Evolutionary conservation across 306 rosid genomes (phyloP).

Genomic region (Trifolium dubium): DNA sequence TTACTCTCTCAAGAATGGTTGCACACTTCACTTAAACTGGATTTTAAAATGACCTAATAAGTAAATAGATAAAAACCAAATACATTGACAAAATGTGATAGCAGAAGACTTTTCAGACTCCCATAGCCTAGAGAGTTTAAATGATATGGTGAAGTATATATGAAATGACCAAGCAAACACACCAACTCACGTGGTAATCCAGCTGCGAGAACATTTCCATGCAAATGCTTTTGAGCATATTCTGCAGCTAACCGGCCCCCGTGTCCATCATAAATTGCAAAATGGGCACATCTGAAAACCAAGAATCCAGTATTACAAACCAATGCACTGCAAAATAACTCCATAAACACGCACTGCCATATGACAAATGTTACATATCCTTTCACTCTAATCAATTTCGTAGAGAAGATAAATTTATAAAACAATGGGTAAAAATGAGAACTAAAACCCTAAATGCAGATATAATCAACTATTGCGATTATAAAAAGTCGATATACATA

Average conservation of each 20-base stretch:
- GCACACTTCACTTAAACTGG: slow-evolving; percentile 17
- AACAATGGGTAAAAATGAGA: not conserved
- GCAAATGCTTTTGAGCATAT: slow-evolving; percentile 78
- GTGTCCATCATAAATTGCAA: slow-evolving; percentile 90
- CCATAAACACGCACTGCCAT: not conserved
- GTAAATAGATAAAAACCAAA: slow-evolving; percentile 17
- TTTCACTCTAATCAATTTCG: slow-evolving; percentile 11
- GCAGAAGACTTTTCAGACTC: slow-evolving; percentile 31
- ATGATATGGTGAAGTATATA: slow-evolving; percentile 39
- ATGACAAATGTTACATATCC: not conserved
- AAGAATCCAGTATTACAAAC: slow-evolving; percentile 24
- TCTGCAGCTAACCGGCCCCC: slow-evolving; percentile 95
- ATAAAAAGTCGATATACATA: not conserved
- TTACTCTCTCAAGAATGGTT: slow-evolving; percentile 11
- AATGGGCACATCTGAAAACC: slow-evolving; percentile 73
- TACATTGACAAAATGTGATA: slow-evolving; percentile 4
- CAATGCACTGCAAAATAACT: slow-evolving; percentile 18
- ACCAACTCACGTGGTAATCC: slow-evolving; percentile 99
- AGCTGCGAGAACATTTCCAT: slow-evolving; percentile 71
- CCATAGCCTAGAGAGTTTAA: slow-evolving; percentile 31
- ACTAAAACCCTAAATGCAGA: not conserved
- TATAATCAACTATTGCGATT: not conserved
- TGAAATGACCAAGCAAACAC: slow-evolving; percentile 82
- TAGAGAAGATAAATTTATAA: not conserved
- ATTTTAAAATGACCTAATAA: not conserved